Evolutionary conservation across 768 basidiomycete genomes (phyloP).

Genomic region (Tephrocybe sp.): DNA sequence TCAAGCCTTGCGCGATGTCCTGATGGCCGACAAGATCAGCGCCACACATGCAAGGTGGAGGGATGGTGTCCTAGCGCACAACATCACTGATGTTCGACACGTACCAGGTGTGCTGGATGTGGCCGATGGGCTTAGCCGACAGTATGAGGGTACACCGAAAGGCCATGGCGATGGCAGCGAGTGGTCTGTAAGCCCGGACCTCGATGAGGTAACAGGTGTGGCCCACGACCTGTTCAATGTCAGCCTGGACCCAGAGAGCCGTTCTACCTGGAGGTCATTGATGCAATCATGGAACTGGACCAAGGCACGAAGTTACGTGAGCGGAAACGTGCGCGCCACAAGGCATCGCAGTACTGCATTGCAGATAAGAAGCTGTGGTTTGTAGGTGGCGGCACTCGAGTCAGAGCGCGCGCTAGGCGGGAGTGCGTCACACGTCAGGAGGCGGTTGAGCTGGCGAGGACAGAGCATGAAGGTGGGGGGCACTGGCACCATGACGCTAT

Average conservation of each 20-base stretch:
- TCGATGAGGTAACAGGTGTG: slow-evolving; percentile 19
- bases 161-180: slow-evolving; percentile 23
- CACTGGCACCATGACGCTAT: too few species aligned
- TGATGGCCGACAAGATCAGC: slow-evolving; percentile 23
- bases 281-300: neutral
- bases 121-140: slow-evolving; percentile 28
- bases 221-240: slow-evolving; percentile 7
- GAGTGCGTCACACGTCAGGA: slow-evolving; percentile 28
- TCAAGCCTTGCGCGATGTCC: slow-evolving; percentile 23
- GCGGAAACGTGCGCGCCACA: slow-evolving; percentile 19
- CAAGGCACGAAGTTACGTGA: neutral
- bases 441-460: too few species aligned
- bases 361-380: slow-evolving; percentile 26
- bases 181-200: slow-evolving; percentile 29
- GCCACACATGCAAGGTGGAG: slow-evolving; percentile 25
- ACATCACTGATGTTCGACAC: slow-evolving; percentile 24
- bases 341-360: slow-evolving; percentile 23
- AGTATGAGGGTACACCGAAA: slow-evolving; percentile 14
- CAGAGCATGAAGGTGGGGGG: too few species aligned
- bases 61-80: slow-evolving; percentile 26
- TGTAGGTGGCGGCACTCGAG: slow-evolving; percentile 14
- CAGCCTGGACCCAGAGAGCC: slow-evolving; percentile 7
- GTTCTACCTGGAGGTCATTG: neutral
- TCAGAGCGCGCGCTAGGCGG: slow-evolving; percentile 14
- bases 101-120: slow-evolving; percentile 19